Conservation (phyloP, 768 basidiomycete genomes). For the Fistulinella prunicolor region DNA sequence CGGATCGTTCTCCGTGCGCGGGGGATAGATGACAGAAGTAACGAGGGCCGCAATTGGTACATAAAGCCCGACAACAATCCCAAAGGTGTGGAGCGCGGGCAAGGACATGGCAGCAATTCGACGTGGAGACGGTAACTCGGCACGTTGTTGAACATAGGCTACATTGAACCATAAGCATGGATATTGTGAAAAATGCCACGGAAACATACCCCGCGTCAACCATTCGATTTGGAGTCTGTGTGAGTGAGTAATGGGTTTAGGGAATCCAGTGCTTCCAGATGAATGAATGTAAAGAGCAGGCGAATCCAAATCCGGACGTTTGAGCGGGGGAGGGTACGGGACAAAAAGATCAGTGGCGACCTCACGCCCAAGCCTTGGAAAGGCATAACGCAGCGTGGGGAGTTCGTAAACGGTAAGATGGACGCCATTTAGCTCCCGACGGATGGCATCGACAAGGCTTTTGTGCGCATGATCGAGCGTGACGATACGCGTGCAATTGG, state of each 20-base stretch:
- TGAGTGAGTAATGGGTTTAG: constrained; percentile 42
- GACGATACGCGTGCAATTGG: constrained; percentile 17
- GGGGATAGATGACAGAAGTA: constrained; percentile 27
- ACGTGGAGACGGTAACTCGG: constrained; percentile 9
- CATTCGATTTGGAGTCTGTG: constrained; percentile 35
- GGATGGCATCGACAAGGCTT: constrained; percentile 11
- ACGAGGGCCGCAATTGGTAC: constrained; percentile 16
- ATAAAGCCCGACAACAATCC: constrained; percentile 15
- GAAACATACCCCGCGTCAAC: constrained; percentile 32
- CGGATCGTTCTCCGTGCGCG: constrained; percentile 17
- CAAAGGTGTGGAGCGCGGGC: constrained; percentile 28
- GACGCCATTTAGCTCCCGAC: background rate
- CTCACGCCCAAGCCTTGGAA: constrained; percentile 40
- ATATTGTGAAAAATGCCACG: background rate
- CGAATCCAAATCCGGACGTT: constrained; percentile 28
- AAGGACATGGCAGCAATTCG: constrained; percentile 24
- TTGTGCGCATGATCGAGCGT: constrained; percentile 19
- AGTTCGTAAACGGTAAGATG: constrained; percentile 17
- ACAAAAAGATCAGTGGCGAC: constrained; percentile 13
- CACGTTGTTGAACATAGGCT: constrained; percentile 6
- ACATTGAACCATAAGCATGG: background rate
- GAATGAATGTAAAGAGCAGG: constrained; percentile 46
- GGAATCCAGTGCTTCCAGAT: constrained; percentile 49
- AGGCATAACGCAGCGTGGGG: constrained; percentile 28
- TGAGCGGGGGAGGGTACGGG: constrained; percentile 12